Evolutionary conservation across 1,284 basidiomycete species (phyloP).

Genomic region (Cryptococcus maquisensis): DNA sequence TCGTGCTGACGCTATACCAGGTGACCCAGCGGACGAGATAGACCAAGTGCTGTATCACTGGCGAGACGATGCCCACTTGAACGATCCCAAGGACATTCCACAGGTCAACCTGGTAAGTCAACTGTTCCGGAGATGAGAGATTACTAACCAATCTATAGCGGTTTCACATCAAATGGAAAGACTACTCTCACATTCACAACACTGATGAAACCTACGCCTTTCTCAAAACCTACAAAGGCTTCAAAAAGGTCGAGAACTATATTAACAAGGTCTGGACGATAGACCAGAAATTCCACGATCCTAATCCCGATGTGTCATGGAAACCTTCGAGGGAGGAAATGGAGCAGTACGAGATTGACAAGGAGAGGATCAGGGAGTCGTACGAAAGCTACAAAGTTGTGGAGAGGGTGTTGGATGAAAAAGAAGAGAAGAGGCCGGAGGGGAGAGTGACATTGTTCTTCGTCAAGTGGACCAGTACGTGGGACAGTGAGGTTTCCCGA

Average conservation of each 20-base stretch:
- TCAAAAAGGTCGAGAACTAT: slow-evolving; percentile 98
- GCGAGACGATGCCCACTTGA: slow-evolving; percentile 71
- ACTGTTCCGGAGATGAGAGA: not conserved
- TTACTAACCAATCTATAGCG: slow-evolving; percentile 55
- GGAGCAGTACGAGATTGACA: slow-evolving; percentile 82
- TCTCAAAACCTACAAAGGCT: slow-evolving; percentile 63
- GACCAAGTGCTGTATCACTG: slow-evolving; percentile 77
- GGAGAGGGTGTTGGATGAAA: slow-evolving; percentile 83
- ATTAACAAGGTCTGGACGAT: slow-evolving; percentile 72
- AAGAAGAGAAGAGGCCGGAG: slow-evolving; percentile 61
- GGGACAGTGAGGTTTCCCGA: not conserved
- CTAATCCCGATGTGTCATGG: slow-evolving; percentile 51
- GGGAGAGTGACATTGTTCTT: slow-evolving; percentile 71
- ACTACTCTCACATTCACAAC: slow-evolving; percentile 89
- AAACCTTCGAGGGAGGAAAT: slow-evolving; percentile 79
- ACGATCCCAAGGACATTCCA: slow-evolving; percentile 73
- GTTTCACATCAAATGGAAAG: slow-evolving; percentile 95
- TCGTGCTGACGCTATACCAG: slow-evolving; percentile 1
- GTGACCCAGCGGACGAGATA: slow-evolving; percentile 63
- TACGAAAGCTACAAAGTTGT: slow-evolving; percentile 87
- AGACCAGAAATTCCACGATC: slow-evolving; percentile 65
- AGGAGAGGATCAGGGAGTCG: slow-evolving; percentile 83
- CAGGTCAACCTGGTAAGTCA: slow-evolving; percentile 73
- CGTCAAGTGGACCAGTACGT: slow-evolving; percentile 81
- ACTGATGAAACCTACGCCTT: slow-evolving; percentile 97